A percentile compares a stretch with the other conserved stretches of the same genome.
Evolutionary conservation across 306 rosid genomes (phyloP).

Genomic region (Cajanus cajan): DNA sequence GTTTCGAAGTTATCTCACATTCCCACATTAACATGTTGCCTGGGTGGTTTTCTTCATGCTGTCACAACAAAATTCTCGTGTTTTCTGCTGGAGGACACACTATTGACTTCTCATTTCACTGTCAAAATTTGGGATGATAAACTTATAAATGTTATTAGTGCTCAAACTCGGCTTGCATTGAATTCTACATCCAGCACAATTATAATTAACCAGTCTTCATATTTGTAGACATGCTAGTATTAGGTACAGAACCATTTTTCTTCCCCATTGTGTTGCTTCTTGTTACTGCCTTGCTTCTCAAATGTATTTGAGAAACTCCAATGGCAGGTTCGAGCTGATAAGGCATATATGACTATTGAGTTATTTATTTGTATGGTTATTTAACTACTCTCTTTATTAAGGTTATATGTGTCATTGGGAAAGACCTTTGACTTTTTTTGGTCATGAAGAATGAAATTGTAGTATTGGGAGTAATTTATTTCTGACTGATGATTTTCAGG

Average conservation of each 20-base stretch:
- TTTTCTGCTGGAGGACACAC: not conserved
- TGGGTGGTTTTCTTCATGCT: not conserved
- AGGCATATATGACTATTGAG: not conserved
- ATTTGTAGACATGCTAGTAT: not conserved
- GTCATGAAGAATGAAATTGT: not conserved
- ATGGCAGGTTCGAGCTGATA: not conserved
- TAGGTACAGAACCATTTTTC: not conserved
- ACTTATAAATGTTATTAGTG: not conserved
- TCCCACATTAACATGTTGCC: not conserved
- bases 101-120: not conserved
- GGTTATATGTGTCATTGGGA: not conserved
- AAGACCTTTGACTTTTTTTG: not conserved
- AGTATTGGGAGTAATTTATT: not conserved
- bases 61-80: not conserved
- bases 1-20: not conserved
- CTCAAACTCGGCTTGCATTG: not conserved
- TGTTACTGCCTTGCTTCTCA: not conserved
- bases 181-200: not conserved
- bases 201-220: not conserved
- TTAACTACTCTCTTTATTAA: not conserved
- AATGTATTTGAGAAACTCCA: slow-evolving; percentile 10
- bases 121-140: not conserved
- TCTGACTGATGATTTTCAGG: not conserved
- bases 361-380: not conserved
- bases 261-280: not conserved